Percentiles rank a stretch among this genome's conserved stretches.
These are phyloP conservation scores for Platanus orientalis DNA, from an alignment of 164 flowering plant genomes.

Conservation along the genomic window DNA sequence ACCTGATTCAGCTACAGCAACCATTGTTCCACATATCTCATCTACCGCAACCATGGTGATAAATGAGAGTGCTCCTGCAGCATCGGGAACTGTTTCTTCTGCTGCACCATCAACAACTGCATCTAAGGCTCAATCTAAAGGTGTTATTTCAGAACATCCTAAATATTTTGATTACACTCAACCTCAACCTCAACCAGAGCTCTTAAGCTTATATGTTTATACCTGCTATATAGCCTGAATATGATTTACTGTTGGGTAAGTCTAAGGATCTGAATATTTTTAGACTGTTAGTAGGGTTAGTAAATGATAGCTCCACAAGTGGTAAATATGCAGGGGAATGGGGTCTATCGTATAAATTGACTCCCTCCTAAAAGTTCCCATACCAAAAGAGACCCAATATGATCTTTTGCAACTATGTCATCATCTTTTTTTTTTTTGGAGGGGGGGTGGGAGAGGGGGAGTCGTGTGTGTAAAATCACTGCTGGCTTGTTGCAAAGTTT, in stretches of 20 bases:
- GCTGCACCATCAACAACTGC: slow-evolving; percentile 25
- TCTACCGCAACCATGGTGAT: slow-evolving; percentile 21
- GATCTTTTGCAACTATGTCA: no score
- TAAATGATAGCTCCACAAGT: not conserved
- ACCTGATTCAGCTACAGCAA: slow-evolving; percentile 27
- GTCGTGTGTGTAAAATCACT: no score
- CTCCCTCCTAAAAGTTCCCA: no score
- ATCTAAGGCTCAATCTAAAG: slow-evolving; percentile 62
- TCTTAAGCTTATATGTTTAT: not conserved
- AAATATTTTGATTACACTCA: not conserved
- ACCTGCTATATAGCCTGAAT: not conserved
- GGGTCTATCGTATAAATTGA: not conserved
- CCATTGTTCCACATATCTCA: no score
- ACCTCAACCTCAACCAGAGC: not conserved
- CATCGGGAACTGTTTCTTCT: slow-evolving; percentile 22
- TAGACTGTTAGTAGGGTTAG: not conserved
- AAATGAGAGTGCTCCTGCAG: slow-evolving; percentile 26
- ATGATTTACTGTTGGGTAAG: not conserved
- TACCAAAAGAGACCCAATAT: no score
- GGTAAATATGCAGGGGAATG: not conserved
- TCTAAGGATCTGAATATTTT: not conserved
- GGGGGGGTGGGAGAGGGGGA: no score
- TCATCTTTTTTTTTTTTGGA: no score
- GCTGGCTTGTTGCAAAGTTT: no score
- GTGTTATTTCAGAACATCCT: slow-evolving; percentile 25